Percentiles rank a stretch among this genome's conserved stretches.
Conservation (phyloP, 192 early-diverging fungal genomes). For the Coemansia sp. region DNA sequence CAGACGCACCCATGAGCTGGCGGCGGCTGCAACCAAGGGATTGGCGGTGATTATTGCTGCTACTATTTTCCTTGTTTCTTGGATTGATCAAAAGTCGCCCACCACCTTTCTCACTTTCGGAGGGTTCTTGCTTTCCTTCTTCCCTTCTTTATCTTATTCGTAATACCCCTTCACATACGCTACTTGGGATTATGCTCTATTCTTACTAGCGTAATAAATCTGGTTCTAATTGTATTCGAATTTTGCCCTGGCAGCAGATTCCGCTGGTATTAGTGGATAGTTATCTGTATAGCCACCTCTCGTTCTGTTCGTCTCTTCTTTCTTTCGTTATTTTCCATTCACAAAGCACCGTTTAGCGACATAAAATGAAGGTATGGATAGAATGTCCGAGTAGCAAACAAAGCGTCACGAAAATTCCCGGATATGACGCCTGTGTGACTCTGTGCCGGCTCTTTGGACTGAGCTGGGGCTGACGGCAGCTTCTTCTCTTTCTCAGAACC, state of each 20-base stretch:
- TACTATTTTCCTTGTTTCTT: not conserved
- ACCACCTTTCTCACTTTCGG: not conserved
- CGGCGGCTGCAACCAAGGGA: too few species aligned
- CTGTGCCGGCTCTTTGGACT: not conserved
- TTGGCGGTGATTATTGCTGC: not conserved
- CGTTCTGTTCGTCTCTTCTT: too few species aligned
- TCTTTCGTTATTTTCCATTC: too few species aligned
- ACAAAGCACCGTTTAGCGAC: not conserved
- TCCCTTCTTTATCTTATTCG: not conserved
- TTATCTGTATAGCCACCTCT: not conserved
- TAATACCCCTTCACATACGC: not conserved
- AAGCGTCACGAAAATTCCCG: too few species aligned
- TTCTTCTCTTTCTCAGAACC: not conserved
- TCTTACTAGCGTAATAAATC: not conserved
- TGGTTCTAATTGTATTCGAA: not conserved
- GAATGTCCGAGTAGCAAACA: too few species aligned
- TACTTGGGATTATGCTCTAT: not conserved
- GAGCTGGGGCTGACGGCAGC: not conserved
- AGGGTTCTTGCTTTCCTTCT: not conserved
- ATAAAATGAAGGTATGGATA: constrained; percentile 6
- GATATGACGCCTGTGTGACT: too few species aligned
- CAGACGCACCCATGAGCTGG: too few species aligned
- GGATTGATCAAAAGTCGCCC: not conserved
- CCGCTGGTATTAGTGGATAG: not conserved
- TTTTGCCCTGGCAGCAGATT: not conserved